A percentile compares a stretch with the other conserved stretches of the same genome.
Evolutionary conservation across 441 rosid species (phyloP).

Genomic region (Populus tomentosa): DNA sequence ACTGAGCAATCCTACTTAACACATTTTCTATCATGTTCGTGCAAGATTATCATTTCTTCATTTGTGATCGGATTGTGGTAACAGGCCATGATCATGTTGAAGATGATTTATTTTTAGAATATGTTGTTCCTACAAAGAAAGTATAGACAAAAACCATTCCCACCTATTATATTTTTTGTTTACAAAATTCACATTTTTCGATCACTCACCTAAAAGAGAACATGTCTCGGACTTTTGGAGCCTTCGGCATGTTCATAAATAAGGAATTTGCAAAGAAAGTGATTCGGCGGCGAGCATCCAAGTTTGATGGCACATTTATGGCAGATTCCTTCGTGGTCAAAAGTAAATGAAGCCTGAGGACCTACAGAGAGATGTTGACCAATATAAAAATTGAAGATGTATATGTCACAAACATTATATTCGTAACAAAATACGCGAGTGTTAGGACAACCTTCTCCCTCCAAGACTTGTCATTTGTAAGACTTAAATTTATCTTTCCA

Average conservation of each 20-base stretch:
- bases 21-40: not conserved
- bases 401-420: constrained; percentile 10
- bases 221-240: constrained; percentile 91
- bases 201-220: constrained; percentile 76
- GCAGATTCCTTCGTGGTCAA: constrained; percentile 96
- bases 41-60: too few relatives aligned
- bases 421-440: not conserved
- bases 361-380: constrained; percentile 36
- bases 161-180: not conserved
- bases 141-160: not conserved
- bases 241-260: constrained; percentile 89
- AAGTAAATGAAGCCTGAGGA: constrained; percentile 73
- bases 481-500: constrained; percentile 53
- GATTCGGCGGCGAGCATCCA: constrained; percentile 97
- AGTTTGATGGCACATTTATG: constrained; percentile 80
- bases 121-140: not conserved
- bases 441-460: constrained; percentile 66
- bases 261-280: constrained; percentile 97
- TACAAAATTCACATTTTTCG: not conserved
- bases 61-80: not conserved
- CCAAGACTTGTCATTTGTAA: constrained; percentile 34
- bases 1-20: not conserved
- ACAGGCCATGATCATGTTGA: not conserved
- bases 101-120: not conserved
- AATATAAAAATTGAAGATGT: constrained; percentile 12